Conservation (phyloP, 1,284 basidiomycete species). For the Sparassis latifolia region DNA sequence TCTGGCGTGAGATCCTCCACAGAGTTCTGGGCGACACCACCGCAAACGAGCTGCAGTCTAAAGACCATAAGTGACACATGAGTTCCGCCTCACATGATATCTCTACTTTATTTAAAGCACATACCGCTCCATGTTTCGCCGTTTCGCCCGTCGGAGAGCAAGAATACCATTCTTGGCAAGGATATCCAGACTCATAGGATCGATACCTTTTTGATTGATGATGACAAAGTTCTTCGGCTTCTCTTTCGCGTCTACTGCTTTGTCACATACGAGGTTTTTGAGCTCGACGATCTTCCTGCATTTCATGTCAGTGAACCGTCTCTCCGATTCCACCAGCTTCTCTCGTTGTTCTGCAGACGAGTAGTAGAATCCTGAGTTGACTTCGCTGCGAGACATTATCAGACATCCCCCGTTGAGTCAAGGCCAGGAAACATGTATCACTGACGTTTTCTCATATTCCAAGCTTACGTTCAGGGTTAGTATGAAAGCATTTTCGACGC, state of each 20-base stretch:
- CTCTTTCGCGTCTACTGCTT: slow-evolving; percentile 74
- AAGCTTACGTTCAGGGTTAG: slow-evolving; percentile 96
- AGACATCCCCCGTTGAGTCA: neutral
- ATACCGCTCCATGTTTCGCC: slow-evolving; percentile 95
- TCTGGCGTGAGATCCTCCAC: slow-evolving; percentile 93
- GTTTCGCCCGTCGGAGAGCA: slow-evolving; percentile 91
- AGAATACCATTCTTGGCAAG: slow-evolving; percentile 96
- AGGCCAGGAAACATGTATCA: slow-evolving; percentile 12
- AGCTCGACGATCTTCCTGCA: slow-evolving; percentile 96
- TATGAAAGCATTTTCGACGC: slow-evolving; percentile 94
- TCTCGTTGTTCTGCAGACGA: slow-evolving; percentile 97
- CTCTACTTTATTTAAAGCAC: slow-evolving; percentile 15
- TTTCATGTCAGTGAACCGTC: slow-evolving; percentile 91
- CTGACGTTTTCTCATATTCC: slow-evolving; percentile 99
- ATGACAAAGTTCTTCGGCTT: slow-evolving; percentile 88
- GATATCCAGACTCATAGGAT: slow-evolving; percentile 95
- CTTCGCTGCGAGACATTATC: slow-evolving; percentile 59
- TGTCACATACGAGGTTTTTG: slow-evolving; percentile 95
- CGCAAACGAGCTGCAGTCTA: slow-evolving; percentile 89
- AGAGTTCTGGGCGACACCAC: slow-evolving; percentile 95
- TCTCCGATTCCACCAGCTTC: slow-evolving; percentile 97
- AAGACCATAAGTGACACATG: slow-evolving; percentile 1
- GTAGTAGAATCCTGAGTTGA: slow-evolving; percentile 99
- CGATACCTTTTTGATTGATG: slow-evolving; percentile 99
- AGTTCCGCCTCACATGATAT: slow-evolving; percentile 1